phyloP scores from a whole-genome alignment of 441 rosid genomes.

The Erodium moschatum region DNA sequence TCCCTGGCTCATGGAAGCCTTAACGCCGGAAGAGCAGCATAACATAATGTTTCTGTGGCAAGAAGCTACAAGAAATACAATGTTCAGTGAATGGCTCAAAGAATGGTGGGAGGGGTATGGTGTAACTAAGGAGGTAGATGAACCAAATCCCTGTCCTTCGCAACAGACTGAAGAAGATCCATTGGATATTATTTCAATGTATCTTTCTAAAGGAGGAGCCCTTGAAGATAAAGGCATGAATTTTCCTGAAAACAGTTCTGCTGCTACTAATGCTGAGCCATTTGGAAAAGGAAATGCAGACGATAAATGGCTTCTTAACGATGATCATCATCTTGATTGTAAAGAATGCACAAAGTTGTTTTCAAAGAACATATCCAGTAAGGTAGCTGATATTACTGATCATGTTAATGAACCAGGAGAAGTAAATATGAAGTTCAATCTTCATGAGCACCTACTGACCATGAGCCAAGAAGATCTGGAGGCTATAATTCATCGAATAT shows the following conservation, averaged over 20 bases:
- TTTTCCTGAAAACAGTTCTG: slow-evolving; percentile 18
- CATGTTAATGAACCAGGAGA: slow-evolving; percentile 16
- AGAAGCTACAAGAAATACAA: slow-evolving; percentile 61
- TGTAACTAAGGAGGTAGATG: slow-evolving; percentile 21
- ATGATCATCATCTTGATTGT: slow-evolving; percentile 21
- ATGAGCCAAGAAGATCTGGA: slow-evolving; percentile 55
- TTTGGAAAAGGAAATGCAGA: slow-evolving; percentile 22
- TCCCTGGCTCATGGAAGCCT: slow-evolving; percentile 68
- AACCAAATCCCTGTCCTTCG: slow-evolving; percentile 26
- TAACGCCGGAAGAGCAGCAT: slow-evolving; percentile 51
- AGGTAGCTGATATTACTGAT: slow-evolving; percentile 20
- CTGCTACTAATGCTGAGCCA: slow-evolving; percentile 21
- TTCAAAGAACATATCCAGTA: slow-evolving; percentile 26
- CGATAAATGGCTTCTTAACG: slow-evolving; percentile 24
- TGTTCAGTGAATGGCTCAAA: slow-evolving; percentile 73
- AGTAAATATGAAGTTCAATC: slow-evolving; percentile 25
- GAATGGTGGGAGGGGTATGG: slow-evolving; percentile 75
- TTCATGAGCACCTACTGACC: slow-evolving; percentile 31
- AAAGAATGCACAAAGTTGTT: slow-evolving; percentile 28
- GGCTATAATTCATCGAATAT: slow-evolving; percentile 53
- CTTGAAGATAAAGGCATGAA: slow-evolving; percentile 16
- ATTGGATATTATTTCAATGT: slow-evolving; percentile 50
- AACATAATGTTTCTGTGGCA: slow-evolving; percentile 53
- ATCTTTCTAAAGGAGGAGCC: slow-evolving; percentile 34
- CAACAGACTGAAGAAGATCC: slow-evolving; percentile 33